Evolutionary conservation across 257 asterid species (phyloP), one percentile per base, ranked within the genome.

Genomic region (Solanum gracilifrons): DNA sequence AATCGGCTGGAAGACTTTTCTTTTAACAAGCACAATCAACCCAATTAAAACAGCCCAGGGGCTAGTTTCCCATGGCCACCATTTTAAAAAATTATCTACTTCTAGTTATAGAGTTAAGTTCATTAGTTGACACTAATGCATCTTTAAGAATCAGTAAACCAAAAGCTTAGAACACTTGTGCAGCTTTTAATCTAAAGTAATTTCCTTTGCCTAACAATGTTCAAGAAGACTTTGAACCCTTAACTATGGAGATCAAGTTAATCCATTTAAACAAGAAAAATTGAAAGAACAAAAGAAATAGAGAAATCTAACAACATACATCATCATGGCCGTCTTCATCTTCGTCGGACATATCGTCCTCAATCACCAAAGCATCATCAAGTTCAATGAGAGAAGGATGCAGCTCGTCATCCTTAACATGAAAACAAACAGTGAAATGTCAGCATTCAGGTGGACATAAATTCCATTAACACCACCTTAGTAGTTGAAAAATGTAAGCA

Each of bases 341-440:
- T 79, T 95, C 99, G 83, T 95, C 99, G 4, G 98, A 97, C 71
- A 97, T 90, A 89, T 97, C 98, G 80, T 96, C 99, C 89, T 96
- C 99, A 91, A 96, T 97, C 93, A 97, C 98, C 94, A 95, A 92
- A 64, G 98, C 94, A 85, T 95, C 99, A 84, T 96, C 98, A 86
- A 96, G 91, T 88, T 94, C 99, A 35, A 94, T 92, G 27, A 97
- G 98, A 39, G 98, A 93, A 89, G 91, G 27, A 80, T 80, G 96
- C 93, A 97, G 89, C 87, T 93, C 99, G 55, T 96, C 99, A 86
- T 95, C 99, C 99, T 97, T 93, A 87, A 86, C 88, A 85, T 43
- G 66, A 80, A 36, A 46, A 79, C 68, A 80, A 18, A 33, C 39
- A 55, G 58, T 3, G 25, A 85, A 66, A 66, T 66, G 36, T 85